Evolutionary conservation across 768 basidiomycete species (phyloP), one percentile per base, ranked within the genome.

Genomic region (Naganishia onofrii): DNA sequence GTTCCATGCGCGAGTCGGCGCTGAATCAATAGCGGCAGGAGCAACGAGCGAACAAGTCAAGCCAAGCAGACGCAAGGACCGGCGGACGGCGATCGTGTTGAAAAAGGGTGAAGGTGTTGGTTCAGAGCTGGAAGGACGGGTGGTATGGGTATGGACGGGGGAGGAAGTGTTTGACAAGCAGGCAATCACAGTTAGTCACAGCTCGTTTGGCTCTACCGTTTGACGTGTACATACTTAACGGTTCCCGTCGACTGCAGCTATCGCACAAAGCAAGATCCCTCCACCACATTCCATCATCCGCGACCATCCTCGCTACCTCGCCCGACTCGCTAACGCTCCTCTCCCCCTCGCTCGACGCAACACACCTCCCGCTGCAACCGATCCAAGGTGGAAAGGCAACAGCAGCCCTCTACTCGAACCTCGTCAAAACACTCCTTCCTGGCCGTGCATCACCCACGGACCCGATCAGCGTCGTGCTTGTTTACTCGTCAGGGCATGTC

Each of bases 101-200:
- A 17, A 57, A 9, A 68, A 64, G 46, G 74, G 76, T 4, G 75
- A 73, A 29, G 70, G 69, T 23, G 70, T 75, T 23, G 46, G 31
- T 10, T 34, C 58, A 48, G 67, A 48, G 46, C 70, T 66, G 29
- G 69, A 72, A 28, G 71, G 73, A 12, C 70, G 70, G 65, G 71
- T 70, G 15, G n/a, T 78, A 3, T 81, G 78, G 78, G 48, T 72
- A 12, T 81, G 80, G 80, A 67, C 57, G 26, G 78, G 78, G 0
- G 78, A 81, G 28, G 80, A 79, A 8, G 73, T 71, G 7, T 71
- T 70, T 55, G 75, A 76, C 55, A 71, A 75, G 64, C 52, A 68
- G 44, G 65, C 68, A 2, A 57, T 77, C 21, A 53, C 69, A 63
- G 76, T 79, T 56, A 53, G 76, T 8, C 48, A n/a, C n/a, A 13